Evolutionary conservation across 164 flowering plant species (phyloP), one percentile per base, ranked within the genome.

Genomic region (Vitis rotundifolia): DNA sequence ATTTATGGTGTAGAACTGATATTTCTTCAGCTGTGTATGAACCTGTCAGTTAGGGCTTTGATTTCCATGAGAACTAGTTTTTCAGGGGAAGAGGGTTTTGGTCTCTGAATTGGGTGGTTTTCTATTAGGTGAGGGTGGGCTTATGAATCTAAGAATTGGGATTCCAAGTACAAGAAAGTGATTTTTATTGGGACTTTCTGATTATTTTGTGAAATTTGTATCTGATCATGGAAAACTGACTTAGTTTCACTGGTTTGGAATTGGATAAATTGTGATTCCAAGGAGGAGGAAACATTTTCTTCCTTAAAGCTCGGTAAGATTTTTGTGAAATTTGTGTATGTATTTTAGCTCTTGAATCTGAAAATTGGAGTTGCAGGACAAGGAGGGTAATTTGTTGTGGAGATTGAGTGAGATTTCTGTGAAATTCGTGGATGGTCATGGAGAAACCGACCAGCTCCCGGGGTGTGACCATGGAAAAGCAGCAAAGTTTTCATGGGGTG

Each of bases 401-500:
- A 37, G 44, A 37, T 37, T 37, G 7, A 37, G 44, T 3, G 7
- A 37, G 7, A 3, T 37, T 37, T 37, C 44, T 37, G 44, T 37
- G 5, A 37, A 37, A 1, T 37, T 37, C 7, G 44, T 37, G 44
- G 44, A 37, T 37, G 44, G 2, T 37, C 57, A 26, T 64, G n/a
- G 74, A 71, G 19, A 71, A 50, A 52, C 81, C 44, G 5, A 3
- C 44, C 44, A 37, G 44, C 1, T 37, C 44, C 44, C 44, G 44
- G 44, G 44, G 44, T 37, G 44, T 37, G 44, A 37, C 44, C 44
- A 37, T 37, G 44, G 44, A 37, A 37, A 37, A 22, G 26, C 26
- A 83, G 70, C 76, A 67, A 62, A 83, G 88, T 75, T 81, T 85
- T 66, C 79, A 69, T 1, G 79, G 75, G 55, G 69, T 63, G 15